Conservation (phyloP, 2,329 filamentous ascomycete genomes). For the Fusarium dlaminii region DNA sequence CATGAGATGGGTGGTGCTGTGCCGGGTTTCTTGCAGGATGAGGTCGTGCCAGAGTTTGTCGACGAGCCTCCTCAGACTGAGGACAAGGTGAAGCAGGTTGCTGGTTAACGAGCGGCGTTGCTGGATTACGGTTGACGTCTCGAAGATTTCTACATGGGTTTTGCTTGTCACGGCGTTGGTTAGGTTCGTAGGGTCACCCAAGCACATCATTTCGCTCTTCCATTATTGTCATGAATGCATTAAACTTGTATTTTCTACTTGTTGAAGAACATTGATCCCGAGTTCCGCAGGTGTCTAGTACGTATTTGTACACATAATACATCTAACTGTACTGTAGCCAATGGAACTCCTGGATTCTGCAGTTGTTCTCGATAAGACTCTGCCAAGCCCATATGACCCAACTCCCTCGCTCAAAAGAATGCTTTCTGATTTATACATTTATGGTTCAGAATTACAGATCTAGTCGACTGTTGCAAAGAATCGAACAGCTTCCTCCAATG, state of each 20-base stretch:
- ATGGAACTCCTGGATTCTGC: not conserved
- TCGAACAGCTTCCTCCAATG: slow-evolving; percentile 78
- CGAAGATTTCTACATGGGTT: not conserved
- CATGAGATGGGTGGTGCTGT: slow-evolving; percentile 70
- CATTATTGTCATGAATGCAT: not conserved
- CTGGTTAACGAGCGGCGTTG: slow-evolving; percentile 52
- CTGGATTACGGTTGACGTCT: not conserved
- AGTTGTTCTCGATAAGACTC: slow-evolving; percentile 10
- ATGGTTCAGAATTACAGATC: not conserved
- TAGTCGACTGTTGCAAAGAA: slow-evolving; percentile 75
- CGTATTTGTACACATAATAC: not conserved
- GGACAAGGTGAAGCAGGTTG: slow-evolving; percentile 85
- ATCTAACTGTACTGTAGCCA: not conserved
- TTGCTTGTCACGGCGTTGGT: slow-evolving; percentile 36
- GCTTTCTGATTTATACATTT: slow-evolving; percentile 2
- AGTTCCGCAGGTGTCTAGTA: not conserved
- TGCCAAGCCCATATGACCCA: slow-evolving; percentile 16
- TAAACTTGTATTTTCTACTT: not conserved
- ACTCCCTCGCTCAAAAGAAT: slow-evolving; percentile 38
- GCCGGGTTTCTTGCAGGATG: slow-evolving; percentile 90
- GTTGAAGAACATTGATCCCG: not conserved
- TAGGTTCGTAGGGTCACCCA: slow-evolving; percentile 28
- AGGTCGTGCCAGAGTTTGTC: slow-evolving; percentile 86
- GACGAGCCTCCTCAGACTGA: slow-evolving; percentile 83
- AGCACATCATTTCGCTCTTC: slow-evolving; percentile 23